Evolutionary conservation across 768 basidiomycete species (phyloP).

Genomic region (Rhizopogon sp.): DNA sequence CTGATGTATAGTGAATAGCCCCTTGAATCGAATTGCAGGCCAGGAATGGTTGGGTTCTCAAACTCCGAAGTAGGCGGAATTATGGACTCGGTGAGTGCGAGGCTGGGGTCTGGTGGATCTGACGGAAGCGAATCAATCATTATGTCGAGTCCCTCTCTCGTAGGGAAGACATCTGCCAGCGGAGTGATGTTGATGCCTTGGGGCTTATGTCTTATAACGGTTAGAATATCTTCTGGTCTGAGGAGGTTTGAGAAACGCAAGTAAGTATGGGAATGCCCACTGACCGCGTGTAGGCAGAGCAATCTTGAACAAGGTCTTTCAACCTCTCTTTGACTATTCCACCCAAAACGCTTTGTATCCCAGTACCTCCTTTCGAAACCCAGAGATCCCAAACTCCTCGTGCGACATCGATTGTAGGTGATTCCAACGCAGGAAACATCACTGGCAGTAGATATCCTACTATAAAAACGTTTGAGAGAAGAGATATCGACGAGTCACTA

Average conservation of each 20-base stretch:
- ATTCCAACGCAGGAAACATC: conserved; percentile 18
- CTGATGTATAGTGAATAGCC: conserved; percentile 63
- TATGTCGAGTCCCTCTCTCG: conserved; percentile 37
- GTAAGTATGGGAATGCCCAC: conserved; percentile 6
- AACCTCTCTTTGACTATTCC: conserved; percentile 38
- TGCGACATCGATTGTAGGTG: conserved; percentile 11
- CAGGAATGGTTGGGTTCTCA: conserved; percentile 2
- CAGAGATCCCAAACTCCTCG: conserved; percentile 28
- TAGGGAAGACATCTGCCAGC: conserved; percentile 49
- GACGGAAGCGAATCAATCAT: conserved; percentile 43
- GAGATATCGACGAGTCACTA: conserved; percentile 6
- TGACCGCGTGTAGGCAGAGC: conserved; percentile 25
- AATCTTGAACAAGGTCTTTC: conserved; percentile 36
- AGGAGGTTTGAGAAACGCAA: background rate
- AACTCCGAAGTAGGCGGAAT: conserved; percentile 40
- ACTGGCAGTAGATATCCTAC: conserved; percentile 43
- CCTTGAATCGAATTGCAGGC: conserved; percentile 33
- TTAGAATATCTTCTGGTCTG: conserved; percentile 46
- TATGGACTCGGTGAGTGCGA: conserved; percentile 56
- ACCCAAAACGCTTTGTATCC: conserved; percentile 22
- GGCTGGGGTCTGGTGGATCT: conserved; percentile 44
- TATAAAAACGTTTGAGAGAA: conserved; percentile 43
- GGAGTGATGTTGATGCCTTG: conserved; percentile 35
- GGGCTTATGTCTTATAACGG: conserved; percentile 28
- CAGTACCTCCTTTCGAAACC: conserved; percentile 12